Percentiles rank a stretch among this genome's conserved stretches.
Conservation (phyloP, 306 rosid genomes). For the Pterocarpus macrocarpus region DNA sequence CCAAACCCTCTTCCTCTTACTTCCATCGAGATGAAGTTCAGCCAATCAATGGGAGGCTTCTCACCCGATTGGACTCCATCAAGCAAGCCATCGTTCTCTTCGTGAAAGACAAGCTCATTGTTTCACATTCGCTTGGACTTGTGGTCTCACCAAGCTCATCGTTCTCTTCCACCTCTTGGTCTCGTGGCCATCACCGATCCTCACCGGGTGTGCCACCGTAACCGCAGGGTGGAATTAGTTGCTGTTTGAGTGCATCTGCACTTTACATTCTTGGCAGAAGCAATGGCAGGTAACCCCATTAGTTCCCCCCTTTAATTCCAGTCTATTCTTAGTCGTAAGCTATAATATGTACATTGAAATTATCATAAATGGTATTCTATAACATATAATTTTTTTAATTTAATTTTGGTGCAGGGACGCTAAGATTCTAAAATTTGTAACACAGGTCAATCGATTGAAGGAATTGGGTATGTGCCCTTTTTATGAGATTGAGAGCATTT, state of each 20-base stretch:
- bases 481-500: not conserved
- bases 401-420: conserved; percentile 72
- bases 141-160: too few relatives aligned
- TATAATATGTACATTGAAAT: too few relatives aligned
- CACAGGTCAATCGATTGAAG: conserved; percentile 83
- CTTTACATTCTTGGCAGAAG: conserved; percentile 96
- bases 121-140: conserved; percentile 61
- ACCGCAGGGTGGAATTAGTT: conserved; percentile 86
- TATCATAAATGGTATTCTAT: not conserved
- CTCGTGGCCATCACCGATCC: too few relatives aligned
- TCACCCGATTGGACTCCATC: conserved; percentile 88
- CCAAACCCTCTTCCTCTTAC: too few relatives aligned
- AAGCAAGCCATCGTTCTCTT: conserved; percentile 87
- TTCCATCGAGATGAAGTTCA: conserved; percentile 65
- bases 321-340: not conserved
- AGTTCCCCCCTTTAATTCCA: too few relatives aligned
- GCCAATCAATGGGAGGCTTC: conserved; percentile 73
- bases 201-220: too few relatives aligned
- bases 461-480: conserved; percentile 72
- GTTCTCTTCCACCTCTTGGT: too few relatives aligned
- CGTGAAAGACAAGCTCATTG: conserved; percentile 82
- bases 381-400: not conserved
- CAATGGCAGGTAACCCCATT: conserved; percentile 74
- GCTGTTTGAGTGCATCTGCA: conserved; percentile 94
- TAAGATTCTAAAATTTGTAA: conserved; percentile 75